Percentiles rank a stretch among this genome's conserved stretches.
Conservation (phyloP, 1,284 basidiomycete species). For the Malassezia sp. region DNA sequence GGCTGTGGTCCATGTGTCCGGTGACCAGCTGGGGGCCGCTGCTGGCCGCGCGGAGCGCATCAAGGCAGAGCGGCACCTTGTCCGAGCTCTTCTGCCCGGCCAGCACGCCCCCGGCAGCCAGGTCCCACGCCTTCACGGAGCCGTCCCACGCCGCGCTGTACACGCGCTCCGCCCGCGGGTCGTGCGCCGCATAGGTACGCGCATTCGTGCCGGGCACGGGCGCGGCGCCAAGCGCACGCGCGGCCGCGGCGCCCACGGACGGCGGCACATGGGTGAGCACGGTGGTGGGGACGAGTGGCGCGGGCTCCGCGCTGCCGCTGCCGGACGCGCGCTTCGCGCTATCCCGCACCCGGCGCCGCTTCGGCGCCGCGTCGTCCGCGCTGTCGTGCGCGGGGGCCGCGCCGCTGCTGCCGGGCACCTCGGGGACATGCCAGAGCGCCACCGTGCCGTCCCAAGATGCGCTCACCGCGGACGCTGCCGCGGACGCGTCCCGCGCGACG, state of each 20-base stretch:
- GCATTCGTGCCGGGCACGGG: constrained; percentile 23
- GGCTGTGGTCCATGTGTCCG: constrained; percentile 33
- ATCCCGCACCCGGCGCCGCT: constrained; percentile 12
- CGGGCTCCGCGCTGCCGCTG: constrained; percentile 16
- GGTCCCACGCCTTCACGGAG: constrained; percentile 33
- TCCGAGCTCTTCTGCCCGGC: constrained; percentile 18
- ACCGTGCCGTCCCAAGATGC: constrained; percentile 39
- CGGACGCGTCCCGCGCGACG: constrained; percentile 4
- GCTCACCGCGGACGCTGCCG: constrained; percentile 17
- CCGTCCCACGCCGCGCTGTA: constrained; percentile 39
- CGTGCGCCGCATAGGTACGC: constrained; percentile 13
- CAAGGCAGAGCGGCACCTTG: constrained; percentile 28
- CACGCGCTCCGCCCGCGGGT: constrained; percentile 18
- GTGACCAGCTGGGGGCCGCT: constrained; percentile 17
- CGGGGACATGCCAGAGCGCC: constrained; percentile 30
- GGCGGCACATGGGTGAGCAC: constrained; percentile 12
- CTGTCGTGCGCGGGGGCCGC: neutral
- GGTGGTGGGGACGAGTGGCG: too few relatives aligned
- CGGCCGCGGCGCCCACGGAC: constrained; percentile 7
- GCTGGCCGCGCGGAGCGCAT: constrained; percentile 9
- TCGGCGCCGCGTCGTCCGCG: constrained; percentile 2
- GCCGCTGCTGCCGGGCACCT: constrained; percentile 5
- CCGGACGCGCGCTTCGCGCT: constrained; percentile 14
- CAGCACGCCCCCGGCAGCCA: constrained; percentile 18
- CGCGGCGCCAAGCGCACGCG: constrained; percentile 8